A percentile compares a stretch with the other conserved stretches of the same genome.
Conservation (phyloP, 2,329 filamentous ascomycete genomes). For the Grosmannia serpens region DNA sequence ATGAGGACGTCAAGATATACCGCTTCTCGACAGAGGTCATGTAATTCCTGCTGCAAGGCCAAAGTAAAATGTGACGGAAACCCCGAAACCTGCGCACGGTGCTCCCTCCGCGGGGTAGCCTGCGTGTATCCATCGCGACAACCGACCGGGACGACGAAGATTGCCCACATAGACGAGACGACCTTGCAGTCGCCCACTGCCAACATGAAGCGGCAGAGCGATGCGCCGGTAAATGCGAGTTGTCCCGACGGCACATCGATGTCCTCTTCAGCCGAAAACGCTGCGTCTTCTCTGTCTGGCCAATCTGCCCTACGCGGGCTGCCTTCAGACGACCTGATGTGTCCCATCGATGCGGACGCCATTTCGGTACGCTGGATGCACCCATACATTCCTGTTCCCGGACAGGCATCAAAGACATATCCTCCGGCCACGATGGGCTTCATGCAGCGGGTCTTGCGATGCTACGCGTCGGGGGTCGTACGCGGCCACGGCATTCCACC, state of each 20-base stretch:
- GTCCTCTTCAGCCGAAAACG: not conserved
- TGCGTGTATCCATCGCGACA: constrained; percentile 19
- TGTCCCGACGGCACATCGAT: no score
- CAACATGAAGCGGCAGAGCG: not conserved
- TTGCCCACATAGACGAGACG: not conserved
- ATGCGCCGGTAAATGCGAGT: not conserved
- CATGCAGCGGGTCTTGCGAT: constrained; percentile 29
- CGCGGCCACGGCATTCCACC: constrained; percentile 27
- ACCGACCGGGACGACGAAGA: not conserved
- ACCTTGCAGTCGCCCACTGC: no score
- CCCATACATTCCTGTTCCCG: constrained; percentile 30
- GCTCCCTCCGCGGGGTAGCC: constrained; percentile 9
- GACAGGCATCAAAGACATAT: constrained; percentile 31
- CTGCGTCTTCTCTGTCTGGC: not conserved
- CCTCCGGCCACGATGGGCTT: constrained; percentile 24
- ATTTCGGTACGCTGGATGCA: constrained; percentile 39
- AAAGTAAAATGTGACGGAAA: constrained; percentile 30
- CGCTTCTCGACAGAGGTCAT: constrained; percentile 27
- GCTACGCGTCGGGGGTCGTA: constrained; percentile 26
- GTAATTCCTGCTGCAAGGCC: constrained; percentile 23
- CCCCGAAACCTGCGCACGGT: constrained; percentile 20
- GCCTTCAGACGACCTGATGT: constrained; percentile 21
- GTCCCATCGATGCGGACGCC: constrained; percentile 33
- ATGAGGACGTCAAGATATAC: constrained; percentile 22
- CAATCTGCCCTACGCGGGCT: not conserved